Conservation (phyloP, 1,284 basidiomycete genomes). For the Porogramme epimiltina region DNA sequence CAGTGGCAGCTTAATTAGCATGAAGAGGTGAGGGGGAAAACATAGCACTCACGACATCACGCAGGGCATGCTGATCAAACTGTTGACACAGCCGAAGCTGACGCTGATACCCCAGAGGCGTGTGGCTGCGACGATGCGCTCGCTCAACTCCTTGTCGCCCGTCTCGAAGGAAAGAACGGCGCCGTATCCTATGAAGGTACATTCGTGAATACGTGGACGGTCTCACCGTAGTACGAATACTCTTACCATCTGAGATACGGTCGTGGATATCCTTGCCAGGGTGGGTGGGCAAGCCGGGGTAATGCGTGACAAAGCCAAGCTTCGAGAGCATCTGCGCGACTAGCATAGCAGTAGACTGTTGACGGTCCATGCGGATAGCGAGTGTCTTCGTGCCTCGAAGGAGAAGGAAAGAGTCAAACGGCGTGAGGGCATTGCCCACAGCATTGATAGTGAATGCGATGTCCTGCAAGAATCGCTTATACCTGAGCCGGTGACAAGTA, state of each 20-base stretch:
- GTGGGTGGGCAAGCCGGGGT: slow-evolving; percentile 88
- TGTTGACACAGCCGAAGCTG: slow-evolving; percentile 98
- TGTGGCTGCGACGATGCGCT: slow-evolving; percentile 91
- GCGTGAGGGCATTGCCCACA: slow-evolving; percentile 96
- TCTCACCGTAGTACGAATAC: no score
- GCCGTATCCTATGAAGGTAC: slow-evolving; percentile 52
- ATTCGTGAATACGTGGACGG: no score
- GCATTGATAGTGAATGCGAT: slow-evolving; percentile 94
- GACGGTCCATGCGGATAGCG: slow-evolving; percentile 94
- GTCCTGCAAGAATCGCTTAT: slow-evolving; percentile 48
- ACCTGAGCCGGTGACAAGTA: not conserved
- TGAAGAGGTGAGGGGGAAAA: not conserved
- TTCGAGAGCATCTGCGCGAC: slow-evolving; percentile 88
- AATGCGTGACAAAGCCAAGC: slow-evolving; percentile 93
- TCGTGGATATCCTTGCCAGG: slow-evolving; percentile 88
- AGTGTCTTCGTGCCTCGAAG: slow-evolving; percentile 97
- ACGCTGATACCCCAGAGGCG: slow-evolving; percentile 98
- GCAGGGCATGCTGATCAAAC: slow-evolving; percentile 98
- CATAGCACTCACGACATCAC: slow-evolving; percentile 88
- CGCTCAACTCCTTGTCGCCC: slow-evolving; percentile 87
- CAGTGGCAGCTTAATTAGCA: not conserved
- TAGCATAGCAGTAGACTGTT: slow-evolving; percentile 81
- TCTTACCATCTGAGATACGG: slow-evolving; percentile 77
- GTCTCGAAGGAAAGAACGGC: slow-evolving; percentile 96
- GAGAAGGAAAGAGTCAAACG: slow-evolving; percentile 95